phyloP scores from a whole-genome alignment of 768 basidiomycete genomes.

The Russula lepida region DNA sequence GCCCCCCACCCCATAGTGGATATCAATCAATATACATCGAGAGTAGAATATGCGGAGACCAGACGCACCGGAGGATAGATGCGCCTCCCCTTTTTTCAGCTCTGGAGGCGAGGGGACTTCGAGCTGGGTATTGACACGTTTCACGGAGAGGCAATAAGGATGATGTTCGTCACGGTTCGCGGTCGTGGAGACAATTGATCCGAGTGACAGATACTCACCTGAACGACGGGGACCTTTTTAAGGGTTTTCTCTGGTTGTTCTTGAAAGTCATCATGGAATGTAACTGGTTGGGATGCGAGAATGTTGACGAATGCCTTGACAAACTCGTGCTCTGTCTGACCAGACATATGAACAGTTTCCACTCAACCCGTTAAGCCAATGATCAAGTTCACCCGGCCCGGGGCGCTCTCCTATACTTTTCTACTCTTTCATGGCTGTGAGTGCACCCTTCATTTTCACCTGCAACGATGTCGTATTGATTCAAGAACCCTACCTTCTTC shows the following conservation, averaged over 20 bases:
- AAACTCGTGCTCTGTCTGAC: conserved; percentile 47
- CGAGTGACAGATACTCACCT: conserved; percentile 35
- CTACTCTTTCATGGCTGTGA: conserved; percentile 22
- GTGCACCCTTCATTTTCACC: conserved; percentile 6
- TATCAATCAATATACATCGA: background rate
- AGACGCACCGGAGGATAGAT: conserved; percentile 28
- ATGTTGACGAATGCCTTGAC: conserved; percentile 57
- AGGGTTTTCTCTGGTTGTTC: conserved; percentile 58
- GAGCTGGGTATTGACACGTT: conserved; percentile 34
- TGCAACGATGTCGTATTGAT: background rate
- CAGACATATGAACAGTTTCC: conserved; percentile 31
- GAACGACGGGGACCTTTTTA: conserved; percentile 61
- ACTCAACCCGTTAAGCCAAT: no score
- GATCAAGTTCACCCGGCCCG: background rate
- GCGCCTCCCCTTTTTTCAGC: conserved; percentile 32
- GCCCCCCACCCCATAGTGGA: no score
- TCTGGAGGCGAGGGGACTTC: conserved; percentile 53
- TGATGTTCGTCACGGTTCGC: background rate
- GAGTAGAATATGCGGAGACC: background rate
- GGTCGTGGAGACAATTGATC: conserved; percentile 13
- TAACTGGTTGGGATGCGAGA: conserved; percentile 57
- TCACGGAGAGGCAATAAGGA: background rate
- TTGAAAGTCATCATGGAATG: conserved; percentile 68
- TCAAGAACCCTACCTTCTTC: background rate
- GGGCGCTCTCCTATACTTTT: background rate